Percentiles rank a stretch among this genome's conserved stretches.
These are phyloP conservation scores for Sporobolomyces phaffii DNA, from an alignment of 768 basidiomycete genomes.

Conservation along the genomic window DNA sequence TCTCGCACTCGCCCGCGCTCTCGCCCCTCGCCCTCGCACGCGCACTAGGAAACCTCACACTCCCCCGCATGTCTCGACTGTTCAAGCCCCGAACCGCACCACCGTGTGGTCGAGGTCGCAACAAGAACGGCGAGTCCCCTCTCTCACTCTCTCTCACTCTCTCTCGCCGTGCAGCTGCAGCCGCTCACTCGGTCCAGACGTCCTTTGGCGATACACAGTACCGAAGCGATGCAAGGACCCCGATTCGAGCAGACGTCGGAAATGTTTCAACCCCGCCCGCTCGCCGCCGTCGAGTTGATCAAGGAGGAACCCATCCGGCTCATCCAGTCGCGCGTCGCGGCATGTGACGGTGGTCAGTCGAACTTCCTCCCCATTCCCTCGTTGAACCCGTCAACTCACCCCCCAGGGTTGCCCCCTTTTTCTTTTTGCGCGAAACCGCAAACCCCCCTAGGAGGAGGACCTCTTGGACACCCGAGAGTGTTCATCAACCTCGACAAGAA, in stretches of 20 bases:
- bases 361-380: too few species aligned
- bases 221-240: constrained; percentile 53
- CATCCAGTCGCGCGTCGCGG: constrained; percentile 73
- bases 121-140: constrained; percentile 56
- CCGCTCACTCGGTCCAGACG: too few species aligned
- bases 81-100: constrained; percentile 76
- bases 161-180: too few species aligned
- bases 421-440: neutral
- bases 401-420: too few species aligned
- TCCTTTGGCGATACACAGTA: too few species aligned
- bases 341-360: constrained; percentile 86
- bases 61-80: constrained; percentile 32
- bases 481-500: constrained; percentile 91
- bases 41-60: constrained; percentile 37
- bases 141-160: constrained; percentile 37
- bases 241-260: constrained; percentile 88
- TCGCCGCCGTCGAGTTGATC: constrained; percentile 86
- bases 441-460: constrained; percentile 65
- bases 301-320: constrained; percentile 75
- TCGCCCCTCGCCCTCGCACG: neutral
- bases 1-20: neutral
- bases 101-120: constrained; percentile 82
- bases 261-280: constrained; percentile 78
- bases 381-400: too few species aligned
- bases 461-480: constrained; percentile 93